phyloP scores from a whole-genome alignment of 345 rosid genomes.

The Brassica rapa region DNA sequence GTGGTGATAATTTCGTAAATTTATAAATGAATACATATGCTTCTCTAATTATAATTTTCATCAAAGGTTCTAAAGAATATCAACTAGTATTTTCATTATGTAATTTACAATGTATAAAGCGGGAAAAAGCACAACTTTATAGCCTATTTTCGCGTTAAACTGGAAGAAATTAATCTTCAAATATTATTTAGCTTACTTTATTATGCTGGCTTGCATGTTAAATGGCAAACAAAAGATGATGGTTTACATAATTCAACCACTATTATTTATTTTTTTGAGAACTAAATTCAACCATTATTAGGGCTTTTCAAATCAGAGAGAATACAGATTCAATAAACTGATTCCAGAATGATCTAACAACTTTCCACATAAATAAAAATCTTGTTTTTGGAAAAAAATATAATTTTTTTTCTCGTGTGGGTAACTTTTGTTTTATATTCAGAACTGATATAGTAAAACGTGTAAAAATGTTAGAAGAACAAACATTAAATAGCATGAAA shows the following conservation, averaged over 20 bases:
- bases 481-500: not conserved
- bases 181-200: slow-evolving; percentile 21
- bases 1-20: not conserved
- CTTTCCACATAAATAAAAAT: not conserved
- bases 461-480: not conserved
- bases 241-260: slow-evolving; percentile 33
- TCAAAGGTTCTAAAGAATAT: not conserved
- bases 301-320: slow-evolving; percentile 14
- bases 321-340: slow-evolving; percentile 1
- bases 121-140: not conserved
- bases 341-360: slow-evolving; percentile 3
- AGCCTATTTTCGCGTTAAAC: slow-evolving; percentile 18
- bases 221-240: slow-evolving; percentile 36
- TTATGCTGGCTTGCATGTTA: slow-evolving; percentile 34
- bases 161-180: slow-evolving; percentile 9
- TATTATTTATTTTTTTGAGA: not conserved
- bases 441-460: not conserved
- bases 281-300: slow-evolving; percentile 22
- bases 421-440: not conserved
- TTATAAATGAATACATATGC: not conserved
- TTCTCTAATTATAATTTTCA: not conserved
- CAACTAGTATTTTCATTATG: not conserved
- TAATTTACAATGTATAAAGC: not conserved
- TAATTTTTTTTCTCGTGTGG: not conserved
- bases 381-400: not conserved